Conservation (phyloP, 2,329 filamentous ascomycete genomes). For the Neonectria magnoliae region DNA sequence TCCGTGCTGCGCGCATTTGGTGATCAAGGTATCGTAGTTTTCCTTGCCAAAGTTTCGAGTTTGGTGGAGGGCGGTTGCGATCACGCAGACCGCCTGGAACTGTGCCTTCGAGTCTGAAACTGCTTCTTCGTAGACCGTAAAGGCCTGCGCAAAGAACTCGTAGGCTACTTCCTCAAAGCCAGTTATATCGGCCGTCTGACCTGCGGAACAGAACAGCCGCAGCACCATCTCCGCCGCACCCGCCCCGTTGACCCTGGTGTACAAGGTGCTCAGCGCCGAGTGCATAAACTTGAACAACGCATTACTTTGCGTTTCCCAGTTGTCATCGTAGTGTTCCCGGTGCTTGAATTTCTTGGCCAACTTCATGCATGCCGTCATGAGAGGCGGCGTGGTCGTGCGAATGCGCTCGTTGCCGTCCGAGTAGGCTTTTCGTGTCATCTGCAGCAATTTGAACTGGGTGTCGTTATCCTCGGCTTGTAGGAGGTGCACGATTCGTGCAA, state of each 20-base stretch:
- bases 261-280: conserved; percentile 84
- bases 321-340: conserved; percentile 82
- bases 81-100: conserved; percentile 96
- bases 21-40: conserved; percentile 98
- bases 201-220: conserved; percentile 89
- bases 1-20: conserved; percentile 94
- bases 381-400: conserved; percentile 91
- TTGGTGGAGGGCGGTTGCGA: conserved; percentile 88
- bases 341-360: conserved; percentile 88
- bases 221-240: conserved; percentile 88
- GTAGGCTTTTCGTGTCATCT: conserved; percentile 87
- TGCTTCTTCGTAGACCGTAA: conserved; percentile 96
- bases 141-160: conserved; percentile 98
- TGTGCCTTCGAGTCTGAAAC: conserved; percentile 96
- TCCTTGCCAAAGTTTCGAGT: conserved; percentile 93
- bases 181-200: conserved; percentile 90
- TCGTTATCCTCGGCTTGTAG: conserved; percentile 87
- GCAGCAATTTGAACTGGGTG: conserved; percentile 92
- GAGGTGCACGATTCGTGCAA: conserved; percentile 91
- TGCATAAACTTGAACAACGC: conserved; percentile 97
- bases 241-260: conserved; percentile 80
- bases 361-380: conserved; percentile 90
- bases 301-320: conserved; percentile 72
- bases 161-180: conserved; percentile 96
- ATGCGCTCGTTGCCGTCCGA: conserved; percentile 94